Base-by-base conservation (phyloP, 1,284 basidiomycete species). In the Irpex sp. region DNA sequence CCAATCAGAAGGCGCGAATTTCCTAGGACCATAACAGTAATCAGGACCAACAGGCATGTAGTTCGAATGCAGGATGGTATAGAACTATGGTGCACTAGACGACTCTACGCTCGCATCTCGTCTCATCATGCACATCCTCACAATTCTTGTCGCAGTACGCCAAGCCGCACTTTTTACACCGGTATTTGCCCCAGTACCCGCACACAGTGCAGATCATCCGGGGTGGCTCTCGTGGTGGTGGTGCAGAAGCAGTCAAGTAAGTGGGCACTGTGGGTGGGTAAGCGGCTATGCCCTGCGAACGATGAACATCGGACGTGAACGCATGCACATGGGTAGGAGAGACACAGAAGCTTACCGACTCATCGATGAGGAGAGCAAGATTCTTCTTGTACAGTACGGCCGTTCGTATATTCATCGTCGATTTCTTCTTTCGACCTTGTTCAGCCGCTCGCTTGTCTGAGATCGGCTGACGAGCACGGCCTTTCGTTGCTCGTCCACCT, bases 341-440 rank as follows among this genome's bases (percentile, higher is more conserved):
- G 26, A 60, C 11, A 2, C 26, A n/a, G 53, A 50, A 47, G 66
- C 90, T 65, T 68, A 92, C 92, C 60, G 89, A 89, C 77, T 93
- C 91, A n/a, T 92, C 89, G 33, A 93, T 76, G 59, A 93, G 77
- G 11, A 85, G 81, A 2, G 82, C 76, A 11, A 93, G 78, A 65
- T 83, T 90, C 75, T 93, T 93, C 66, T 88, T 86, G 74, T 94
- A 94, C 54, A 94, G 76, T 19, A 94, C 78, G 26, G 92, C 90
- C 47, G 86, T 85, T 63, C 92, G 82, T 57, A 94, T 84, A 68
- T 84, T 88, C 85, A 89, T 89, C 17, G 84, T 89, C n/a, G 89
- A 87, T 71, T 91, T 92, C 76, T 90, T 92, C 79, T 86, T 88
- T 70, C 78, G 83, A 57, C 80, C 79, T 8, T 79, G 78, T 60